Evolutionary conservation across 2,329 filamentous ascomycete species (phyloP).

Genomic region (Tolypocladium endophyticum): DNA sequence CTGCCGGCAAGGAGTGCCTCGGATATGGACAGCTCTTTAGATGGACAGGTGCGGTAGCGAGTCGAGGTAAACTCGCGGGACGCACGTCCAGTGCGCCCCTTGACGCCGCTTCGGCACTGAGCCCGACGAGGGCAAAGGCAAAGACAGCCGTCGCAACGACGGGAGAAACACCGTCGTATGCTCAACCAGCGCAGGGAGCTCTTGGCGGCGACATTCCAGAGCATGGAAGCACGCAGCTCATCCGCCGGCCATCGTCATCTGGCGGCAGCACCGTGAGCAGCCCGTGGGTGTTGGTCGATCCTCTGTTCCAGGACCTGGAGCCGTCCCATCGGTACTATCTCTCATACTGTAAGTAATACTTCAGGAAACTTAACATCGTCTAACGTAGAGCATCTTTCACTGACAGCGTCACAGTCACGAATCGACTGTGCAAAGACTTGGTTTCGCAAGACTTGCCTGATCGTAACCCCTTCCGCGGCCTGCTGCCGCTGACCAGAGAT

Average conservation of each 20-base stretch:
- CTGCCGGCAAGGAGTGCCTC: conserved; percentile 38
- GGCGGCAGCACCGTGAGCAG: conserved; percentile 8
- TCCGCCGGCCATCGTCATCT: conserved; percentile 10
- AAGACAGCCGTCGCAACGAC: not conserved
- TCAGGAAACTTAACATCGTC: not conserved
- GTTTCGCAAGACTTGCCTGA: conserved; percentile 33
- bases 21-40: conserved; percentile 42
- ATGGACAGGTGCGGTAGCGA: conserved; percentile 38
- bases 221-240: conserved; percentile 15
- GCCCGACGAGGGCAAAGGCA: not conserved
- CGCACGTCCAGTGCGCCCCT: conserved; percentile 24
- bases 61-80: conserved; percentile 29
- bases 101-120: conserved; percentile 2
- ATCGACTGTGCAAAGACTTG: conserved; percentile 41
- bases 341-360: conserved; percentile 25
- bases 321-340: conserved; percentile 30
- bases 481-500: conserved; percentile 29
- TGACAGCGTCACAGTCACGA: conserved; percentile 26
- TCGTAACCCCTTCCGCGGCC: conserved; percentile 34
- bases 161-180: not conserved
- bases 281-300: conserved; percentile 31
- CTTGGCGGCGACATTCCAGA: conserved; percentile 3
- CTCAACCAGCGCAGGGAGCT: not conserved
- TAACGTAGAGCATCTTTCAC: not conserved
- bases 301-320: conserved; percentile 42